Evolutionary conservation across 495 filamentous ascomycete genomes (phyloP), one percentile per base, ranked within the genome.

Genomic region (Penicillium paradoxum): DNA sequence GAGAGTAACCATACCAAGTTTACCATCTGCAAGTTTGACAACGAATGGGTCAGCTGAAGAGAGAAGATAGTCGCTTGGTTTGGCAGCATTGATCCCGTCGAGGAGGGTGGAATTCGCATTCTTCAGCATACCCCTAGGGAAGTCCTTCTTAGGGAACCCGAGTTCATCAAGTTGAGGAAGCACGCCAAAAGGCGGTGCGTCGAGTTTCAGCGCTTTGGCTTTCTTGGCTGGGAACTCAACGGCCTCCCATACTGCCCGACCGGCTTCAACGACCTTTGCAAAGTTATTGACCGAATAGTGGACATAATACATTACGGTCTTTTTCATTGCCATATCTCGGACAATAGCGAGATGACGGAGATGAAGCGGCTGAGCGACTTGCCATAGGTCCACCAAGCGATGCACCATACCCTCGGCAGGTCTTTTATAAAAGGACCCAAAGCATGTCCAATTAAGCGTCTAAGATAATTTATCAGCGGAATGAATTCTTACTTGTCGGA

Each of bases 311-410:
- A 76, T 72, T 15, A 71, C 70, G 21, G 78, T 82, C 3, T 70
- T 70, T 11, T 67, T 69, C 17, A 85, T 70, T 10, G 68, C 71
- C 15, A 77, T 81, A 55, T 89, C 85, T 53, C 82, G 70, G 36
- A 89, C 72, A 17, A 88, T 73, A 21, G 79, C 75, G n/a, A 85
- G 64, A 59, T 86, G 81, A 22, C 78, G 78, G 38, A 88, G 71
- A 58, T 85, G 75, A 15, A 73, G 66, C 15, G 86, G 85, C 52
- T 89, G 85, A 2, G 81, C 82, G 25, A 79, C 46, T 39, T 80
- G 74, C 74, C 82, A 86, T 51, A 75, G 70, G 56, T 85, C 79
- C 1, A 78, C 78, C 22, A 88, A 59, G 25, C 82, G 76, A 53
- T 63, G 65, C 27, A 87, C 52, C 18, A 74, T 62, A 41, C 75